Evolutionary conservation across 129 eudicot species (phyloP).

Genomic region (Flaveria brownii): DNA sequence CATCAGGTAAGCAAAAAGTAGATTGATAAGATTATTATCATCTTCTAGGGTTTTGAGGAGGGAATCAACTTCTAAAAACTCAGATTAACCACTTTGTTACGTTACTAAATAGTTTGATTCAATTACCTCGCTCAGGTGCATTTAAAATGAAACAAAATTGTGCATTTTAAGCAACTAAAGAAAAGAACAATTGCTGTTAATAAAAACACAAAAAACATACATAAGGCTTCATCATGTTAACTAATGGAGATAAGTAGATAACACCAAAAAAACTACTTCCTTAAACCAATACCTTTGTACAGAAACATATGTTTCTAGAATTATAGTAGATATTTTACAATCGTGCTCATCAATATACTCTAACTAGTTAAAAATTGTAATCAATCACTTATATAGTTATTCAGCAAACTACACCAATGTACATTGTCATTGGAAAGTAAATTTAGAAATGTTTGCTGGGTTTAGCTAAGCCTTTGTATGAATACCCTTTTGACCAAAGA

Average conservation of each 20-base stretch:
- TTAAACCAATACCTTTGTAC: background rate
- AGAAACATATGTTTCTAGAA: background rate
- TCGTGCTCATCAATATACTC: background rate
- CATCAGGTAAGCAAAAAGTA: background rate
- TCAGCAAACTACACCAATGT: background rate
- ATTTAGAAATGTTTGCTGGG: background rate
- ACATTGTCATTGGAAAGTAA: conserved; percentile 11
- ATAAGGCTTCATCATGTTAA: conserved; percentile 1
- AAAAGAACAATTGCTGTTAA: background rate
- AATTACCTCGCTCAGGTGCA: background rate
- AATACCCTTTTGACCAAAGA: background rate
- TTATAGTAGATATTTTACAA: no score
- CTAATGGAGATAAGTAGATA: background rate
- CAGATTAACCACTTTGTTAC: background rate
- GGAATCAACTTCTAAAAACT: background rate
- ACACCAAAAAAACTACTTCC: background rate
- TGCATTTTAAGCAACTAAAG: background rate
- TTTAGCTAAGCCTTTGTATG: background rate
- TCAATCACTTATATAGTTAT: background rate
- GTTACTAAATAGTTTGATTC: background rate
- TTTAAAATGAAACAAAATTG: background rate
- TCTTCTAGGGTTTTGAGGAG: background rate
- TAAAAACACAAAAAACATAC: background rate
- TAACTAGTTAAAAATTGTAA: background rate
- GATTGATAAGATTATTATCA: background rate